Conservation (phyloP, 1,284 basidiomycete species). For the Sporisorium scitamineum region DNA sequence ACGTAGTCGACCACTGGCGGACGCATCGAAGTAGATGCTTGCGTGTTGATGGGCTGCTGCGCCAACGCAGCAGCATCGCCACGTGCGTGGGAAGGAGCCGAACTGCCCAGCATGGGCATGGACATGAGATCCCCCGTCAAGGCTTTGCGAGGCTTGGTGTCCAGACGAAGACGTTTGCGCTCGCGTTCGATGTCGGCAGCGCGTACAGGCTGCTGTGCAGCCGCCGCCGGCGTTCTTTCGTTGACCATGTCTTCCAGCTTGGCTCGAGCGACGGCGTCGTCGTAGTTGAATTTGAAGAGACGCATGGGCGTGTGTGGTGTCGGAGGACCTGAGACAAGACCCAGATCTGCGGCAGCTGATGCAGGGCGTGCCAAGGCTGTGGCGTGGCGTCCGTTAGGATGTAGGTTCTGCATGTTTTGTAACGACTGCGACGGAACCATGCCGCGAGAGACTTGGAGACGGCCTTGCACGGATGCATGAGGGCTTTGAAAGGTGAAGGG, state of each 20-base stretch:
- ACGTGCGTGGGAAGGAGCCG: neutral
- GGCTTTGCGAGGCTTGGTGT: conserved; percentile 41
- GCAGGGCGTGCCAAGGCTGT: conserved; percentile 34
- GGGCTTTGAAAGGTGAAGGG: conserved; percentile 38
- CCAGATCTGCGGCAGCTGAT: conserved; percentile 42
- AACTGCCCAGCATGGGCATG: conserved; percentile 30
- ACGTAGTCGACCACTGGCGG: conserved; percentile 46
- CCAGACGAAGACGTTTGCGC: conserved; percentile 55
- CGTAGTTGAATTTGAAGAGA: conserved; percentile 56
- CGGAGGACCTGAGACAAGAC: conserved; percentile 32
- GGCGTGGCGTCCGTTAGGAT: conserved; percentile 25
- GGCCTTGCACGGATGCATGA: conserved; percentile 7
- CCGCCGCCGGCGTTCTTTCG: conserved; percentile 31
- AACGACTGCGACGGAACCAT: conserved; percentile 41
- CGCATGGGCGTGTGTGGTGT: conserved; percentile 59
- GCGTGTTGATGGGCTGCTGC: neutral
- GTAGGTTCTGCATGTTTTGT: conserved; percentile 42
- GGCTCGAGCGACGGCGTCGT: conserved; percentile 48
- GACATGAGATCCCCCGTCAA: conserved; percentile 45
- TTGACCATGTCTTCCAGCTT: conserved; percentile 59
- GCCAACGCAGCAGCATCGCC: neutral
- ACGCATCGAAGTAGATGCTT: neutral
- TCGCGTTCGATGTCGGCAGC: conserved; percentile 42
- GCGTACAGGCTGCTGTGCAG: conserved; percentile 13
- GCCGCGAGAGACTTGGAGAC: conserved; percentile 15